Percentiles rank a stretch among this genome's conserved stretches.
These are phyloP conservation scores for Gossypium australe DNA, from an alignment of 345 rosid genomes.

Conservation along the genomic window DNA sequence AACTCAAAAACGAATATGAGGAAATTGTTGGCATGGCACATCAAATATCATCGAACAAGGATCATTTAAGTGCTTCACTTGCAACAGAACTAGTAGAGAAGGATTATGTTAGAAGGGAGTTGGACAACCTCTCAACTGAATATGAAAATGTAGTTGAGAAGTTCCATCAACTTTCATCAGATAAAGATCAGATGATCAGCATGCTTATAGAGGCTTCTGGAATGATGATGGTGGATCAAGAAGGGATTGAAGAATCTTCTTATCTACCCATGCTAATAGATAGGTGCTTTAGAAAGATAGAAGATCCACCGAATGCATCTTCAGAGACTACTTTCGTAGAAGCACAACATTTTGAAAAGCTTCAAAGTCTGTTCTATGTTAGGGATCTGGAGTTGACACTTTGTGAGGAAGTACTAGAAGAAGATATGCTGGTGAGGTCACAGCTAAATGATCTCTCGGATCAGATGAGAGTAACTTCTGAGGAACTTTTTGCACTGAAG, in stretches of 20 bases:
- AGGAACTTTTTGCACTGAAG: slow-evolving; percentile 49
- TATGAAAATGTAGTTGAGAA: slow-evolving; percentile 42
- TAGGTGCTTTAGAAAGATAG: slow-evolving; percentile 53
- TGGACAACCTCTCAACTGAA: slow-evolving; percentile 33
- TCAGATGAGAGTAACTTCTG: slow-evolving; percentile 35
- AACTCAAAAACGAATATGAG: neutral
- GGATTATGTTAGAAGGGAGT: slow-evolving; percentile 40
- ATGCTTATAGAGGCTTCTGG: slow-evolving; percentile 60
- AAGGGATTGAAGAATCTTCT: slow-evolving; percentile 20
- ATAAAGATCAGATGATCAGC: slow-evolving; percentile 52
- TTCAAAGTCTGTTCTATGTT: slow-evolving; percentile 66
- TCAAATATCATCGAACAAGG: slow-evolving; percentile 20
- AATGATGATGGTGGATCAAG: slow-evolving; percentile 31
- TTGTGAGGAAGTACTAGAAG: slow-evolving; percentile 55
- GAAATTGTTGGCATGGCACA: slow-evolving; percentile 2
- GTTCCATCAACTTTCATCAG: slow-evolving; percentile 35
- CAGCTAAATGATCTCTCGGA: slow-evolving; percentile 39
- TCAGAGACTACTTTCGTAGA: slow-evolving; percentile 29
- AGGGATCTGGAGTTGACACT: slow-evolving; percentile 55
- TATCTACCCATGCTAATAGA: slow-evolving; percentile 39
- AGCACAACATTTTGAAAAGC: slow-evolving; percentile 41
- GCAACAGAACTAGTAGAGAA: slow-evolving; percentile 63
- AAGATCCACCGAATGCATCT: slow-evolving; percentile 32
- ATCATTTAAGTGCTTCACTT: slow-evolving; percentile 49
- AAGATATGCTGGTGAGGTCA: slow-evolving; percentile 46